Percentiles rank a stretch among this genome's conserved stretches.
Evolutionary conservation across 768 basidiomycete genomes (phyloP).

Genomic region (Calocera cornea): DNA sequence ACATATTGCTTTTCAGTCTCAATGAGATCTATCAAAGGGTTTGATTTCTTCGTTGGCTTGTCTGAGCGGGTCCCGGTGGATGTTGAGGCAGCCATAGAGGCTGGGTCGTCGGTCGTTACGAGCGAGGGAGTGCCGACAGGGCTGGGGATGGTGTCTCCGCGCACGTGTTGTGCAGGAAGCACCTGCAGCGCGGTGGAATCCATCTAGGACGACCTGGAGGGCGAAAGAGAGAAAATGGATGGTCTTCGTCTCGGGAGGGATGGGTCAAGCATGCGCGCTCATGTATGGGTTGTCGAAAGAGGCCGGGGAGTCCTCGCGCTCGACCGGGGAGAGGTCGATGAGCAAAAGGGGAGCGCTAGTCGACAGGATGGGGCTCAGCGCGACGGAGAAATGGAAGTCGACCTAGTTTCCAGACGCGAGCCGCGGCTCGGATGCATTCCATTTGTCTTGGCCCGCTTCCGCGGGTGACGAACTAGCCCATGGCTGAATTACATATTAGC

Average conservation of each 20-base stretch:
- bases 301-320: neutral
- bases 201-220: slow-evolving; percentile 23
- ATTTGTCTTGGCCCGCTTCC: neutral
- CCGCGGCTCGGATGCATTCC: neutral
- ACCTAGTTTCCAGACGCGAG: neutral
- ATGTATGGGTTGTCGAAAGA: neutral
- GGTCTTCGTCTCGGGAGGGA: neutral
- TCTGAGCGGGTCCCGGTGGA: neutral
- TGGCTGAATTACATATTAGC: neutral
- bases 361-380: too few relatives aligned
- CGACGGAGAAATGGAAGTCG: neutral
- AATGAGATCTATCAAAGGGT: slow-evolving; percentile 82
- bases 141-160: neutral
- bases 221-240: slow-evolving; percentile 21
- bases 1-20: slow-evolving; percentile 90
- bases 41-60: slow-evolving; percentile 21
- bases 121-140: neutral
- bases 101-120: neutral
- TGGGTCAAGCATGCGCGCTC: neutral
- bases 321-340: neutral
- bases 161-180: neutral
- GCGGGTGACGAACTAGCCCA: neutral
- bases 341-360: too few relatives aligned
- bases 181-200: slow-evolving; percentile 7
- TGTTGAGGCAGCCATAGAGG: neutral